These are phyloP conservation scores for Neurospora sp. DNA, from an alignment of 495 filamentous ascomycete genomes.

Conservation along the genomic window DNA sequence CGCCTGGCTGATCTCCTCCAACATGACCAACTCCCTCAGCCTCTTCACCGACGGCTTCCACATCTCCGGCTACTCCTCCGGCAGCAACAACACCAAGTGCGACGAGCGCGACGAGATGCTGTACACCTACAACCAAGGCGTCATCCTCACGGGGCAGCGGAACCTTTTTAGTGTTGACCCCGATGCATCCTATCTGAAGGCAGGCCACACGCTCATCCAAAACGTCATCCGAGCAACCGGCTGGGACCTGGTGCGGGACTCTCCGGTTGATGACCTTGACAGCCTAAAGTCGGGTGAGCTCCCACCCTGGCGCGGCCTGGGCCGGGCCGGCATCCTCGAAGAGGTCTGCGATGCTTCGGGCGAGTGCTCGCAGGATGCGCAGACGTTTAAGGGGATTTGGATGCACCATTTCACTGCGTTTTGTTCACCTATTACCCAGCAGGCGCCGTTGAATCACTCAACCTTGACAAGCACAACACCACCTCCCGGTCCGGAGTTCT, in stretches of 20 bases:
- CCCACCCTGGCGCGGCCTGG: constrained; percentile 61
- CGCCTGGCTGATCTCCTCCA: constrained; percentile 62
- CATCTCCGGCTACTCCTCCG: constrained; percentile 53
- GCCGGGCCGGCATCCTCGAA: constrained; percentile 70
- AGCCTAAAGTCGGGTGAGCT: constrained; percentile 12
- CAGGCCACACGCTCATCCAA: constrained; percentile 66
- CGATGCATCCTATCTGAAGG: constrained; percentile 53
- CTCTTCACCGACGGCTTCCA: constrained; percentile 89
- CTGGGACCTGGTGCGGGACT: constrained; percentile 39
- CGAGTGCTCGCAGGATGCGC: constrained; percentile 70
- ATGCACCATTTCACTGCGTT: constrained; percentile 81
- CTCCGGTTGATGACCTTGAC: constrained; percentile 23
- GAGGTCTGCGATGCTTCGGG: constrained; percentile 72
- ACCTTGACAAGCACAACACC: background rate
- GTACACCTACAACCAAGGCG: constrained; percentile 95
- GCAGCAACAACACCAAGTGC: constrained; percentile 49
- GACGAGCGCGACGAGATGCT: constrained; percentile 79
- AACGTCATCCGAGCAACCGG: constrained; percentile 71
- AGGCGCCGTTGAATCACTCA: too few relatives aligned
- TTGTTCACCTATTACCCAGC: constrained; percentile 44
- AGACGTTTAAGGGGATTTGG: constrained; percentile 94
- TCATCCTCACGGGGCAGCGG: constrained; percentile 75
- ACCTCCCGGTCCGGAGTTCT: constrained; percentile 3
- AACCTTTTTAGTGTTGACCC: constrained; percentile 71
- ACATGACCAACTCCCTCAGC: constrained; percentile 74